Conservation (phyloP, 805 yeast genomes). For the Candida incommunis region DNA sequence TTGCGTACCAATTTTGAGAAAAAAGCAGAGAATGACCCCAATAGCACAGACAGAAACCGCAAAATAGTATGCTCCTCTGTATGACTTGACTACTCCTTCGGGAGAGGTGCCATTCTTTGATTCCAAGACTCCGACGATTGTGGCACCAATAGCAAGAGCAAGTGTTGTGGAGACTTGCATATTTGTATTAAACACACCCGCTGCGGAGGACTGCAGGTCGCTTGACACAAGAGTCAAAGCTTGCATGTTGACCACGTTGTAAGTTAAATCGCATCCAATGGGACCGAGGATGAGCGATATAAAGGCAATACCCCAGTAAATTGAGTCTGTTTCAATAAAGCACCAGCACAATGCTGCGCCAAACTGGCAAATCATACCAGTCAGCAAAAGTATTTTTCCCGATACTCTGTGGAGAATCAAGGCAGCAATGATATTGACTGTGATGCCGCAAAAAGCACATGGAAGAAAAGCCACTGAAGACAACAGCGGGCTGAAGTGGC, state of each 20-base stretch:
- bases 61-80: slow-evolving; percentile 21
- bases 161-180: slow-evolving; percentile 28
- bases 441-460: slow-evolving; percentile 28
- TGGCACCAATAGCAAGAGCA: slow-evolving; percentile 22
- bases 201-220: slow-evolving; percentile 30
- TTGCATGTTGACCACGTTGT: slow-evolving; percentile 31
- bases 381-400: slow-evolving; percentile 24
- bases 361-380: slow-evolving; percentile 18
- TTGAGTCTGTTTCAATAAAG: slow-evolving; percentile 21
- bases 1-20: slow-evolving; percentile 24
- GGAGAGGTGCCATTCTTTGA: not conserved
- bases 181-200: slow-evolving; percentile 34
- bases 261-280: slow-evolving; percentile 34
- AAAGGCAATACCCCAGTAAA: slow-evolving; percentile 33
- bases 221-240: slow-evolving; percentile 28
- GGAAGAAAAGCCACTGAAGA: slow-evolving; percentile 32
- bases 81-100: not conserved
- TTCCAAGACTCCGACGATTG: not conserved
- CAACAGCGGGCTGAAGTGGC: slow-evolving; percentile 25
- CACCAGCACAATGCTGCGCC: slow-evolving; percentile 30
- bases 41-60: slow-evolving; percentile 24
- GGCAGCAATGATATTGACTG: slow-evolving; percentile 33
- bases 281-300: slow-evolving; percentile 28
- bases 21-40: slow-evolving; percentile 20
- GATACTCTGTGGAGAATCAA: slow-evolving; percentile 31